These are phyloP conservation scores for Babesia bigemina DNA, from an alignment of 169 alveolate species.

Conservation along the genomic window DNA sequence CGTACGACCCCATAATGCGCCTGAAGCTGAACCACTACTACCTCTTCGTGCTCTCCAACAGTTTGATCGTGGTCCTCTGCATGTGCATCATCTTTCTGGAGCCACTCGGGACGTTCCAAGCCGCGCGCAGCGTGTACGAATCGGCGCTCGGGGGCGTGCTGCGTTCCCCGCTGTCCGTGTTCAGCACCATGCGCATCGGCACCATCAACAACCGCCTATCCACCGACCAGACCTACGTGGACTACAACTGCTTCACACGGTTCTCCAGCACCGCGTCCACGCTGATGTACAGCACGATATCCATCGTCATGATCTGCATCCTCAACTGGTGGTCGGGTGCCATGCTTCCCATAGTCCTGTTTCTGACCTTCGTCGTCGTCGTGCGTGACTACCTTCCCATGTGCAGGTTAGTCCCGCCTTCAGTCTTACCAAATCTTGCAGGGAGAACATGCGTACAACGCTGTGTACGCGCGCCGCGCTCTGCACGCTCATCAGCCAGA, in stretches of 20 bases:
- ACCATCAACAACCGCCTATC: constrained; percentile 59
- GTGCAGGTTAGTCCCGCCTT: constrained; percentile 34
- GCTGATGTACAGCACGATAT: constrained; percentile 28
- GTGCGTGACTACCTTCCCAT: constrained; percentile 60
- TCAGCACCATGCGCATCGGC: constrained; percentile 59
- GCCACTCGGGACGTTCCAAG: constrained; percentile 58
- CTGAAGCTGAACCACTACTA: constrained; percentile 50
- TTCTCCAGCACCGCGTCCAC: constrained; percentile 56
- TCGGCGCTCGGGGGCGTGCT: constrained; percentile 59
- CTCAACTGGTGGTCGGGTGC: constrained; percentile 52
- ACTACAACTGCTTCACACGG: constrained; percentile 53
- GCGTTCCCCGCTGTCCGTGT: constrained; percentile 47
- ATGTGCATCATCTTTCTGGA: constrained; percentile 48
- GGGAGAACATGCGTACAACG: constrained; percentile 52
- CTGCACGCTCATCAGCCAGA: constrained; percentile 56
- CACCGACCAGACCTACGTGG: constrained; percentile 70
- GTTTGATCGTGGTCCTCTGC: constrained; percentile 41
- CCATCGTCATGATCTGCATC: constrained; percentile 38
- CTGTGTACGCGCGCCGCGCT: constrained; percentile 54
- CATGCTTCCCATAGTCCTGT: constrained; percentile 43
- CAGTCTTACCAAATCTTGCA: not conserved
- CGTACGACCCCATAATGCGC: constrained; percentile 6
- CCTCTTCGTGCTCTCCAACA: constrained; percentile 31
- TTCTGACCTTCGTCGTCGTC: constrained; percentile 45
- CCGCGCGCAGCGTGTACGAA: constrained; percentile 48